Percentiles rank a stretch among this genome's conserved stretches.
These are phyloP conservation scores for Auricularia heimuer DNA, from an alignment of 768 basidiomycete genomes.

Conservation along the genomic window DNA sequence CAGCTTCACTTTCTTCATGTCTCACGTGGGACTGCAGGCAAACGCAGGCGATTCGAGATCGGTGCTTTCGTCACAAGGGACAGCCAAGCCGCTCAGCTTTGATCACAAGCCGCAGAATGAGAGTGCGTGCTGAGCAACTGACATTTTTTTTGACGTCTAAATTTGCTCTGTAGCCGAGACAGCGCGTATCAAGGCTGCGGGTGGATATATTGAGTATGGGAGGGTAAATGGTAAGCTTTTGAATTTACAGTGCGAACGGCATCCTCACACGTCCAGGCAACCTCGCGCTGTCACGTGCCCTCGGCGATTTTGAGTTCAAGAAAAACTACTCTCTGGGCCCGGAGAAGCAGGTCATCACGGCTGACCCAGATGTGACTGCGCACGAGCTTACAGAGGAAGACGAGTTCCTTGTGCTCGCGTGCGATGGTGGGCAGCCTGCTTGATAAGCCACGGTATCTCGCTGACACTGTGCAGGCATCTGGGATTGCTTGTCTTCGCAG, in stretches of 20 bases:
- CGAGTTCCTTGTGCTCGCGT: constrained; percentile 93
- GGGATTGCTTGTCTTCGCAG: constrained; percentile 94
- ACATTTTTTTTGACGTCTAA: constrained; percentile 5
- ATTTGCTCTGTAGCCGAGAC: constrained; percentile 52
- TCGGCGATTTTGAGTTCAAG: constrained; percentile 99
- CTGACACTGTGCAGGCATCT: constrained; percentile 60
- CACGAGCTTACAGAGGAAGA: constrained; percentile 83
- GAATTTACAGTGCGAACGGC: neutral
- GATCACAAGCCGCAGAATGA: constrained; percentile 94
- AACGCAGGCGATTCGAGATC: constrained; percentile 96
- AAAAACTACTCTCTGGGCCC: constrained; percentile 73
- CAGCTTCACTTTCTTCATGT: neutral
- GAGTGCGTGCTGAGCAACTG: constrained; percentile 34
- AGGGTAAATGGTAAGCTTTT: constrained; percentile 76
- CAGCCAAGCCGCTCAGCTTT: constrained; percentile 78
- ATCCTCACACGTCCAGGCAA: constrained; percentile 50
- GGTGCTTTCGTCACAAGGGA: constrained; percentile 75
- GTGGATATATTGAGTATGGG: constrained; percentile 93
- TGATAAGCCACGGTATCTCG: neutral
- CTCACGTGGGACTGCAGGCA: constrained; percentile 43
- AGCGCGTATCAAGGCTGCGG: constrained; percentile 76
- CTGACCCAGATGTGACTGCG: constrained; percentile 80
- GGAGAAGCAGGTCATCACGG: constrained; percentile 90
- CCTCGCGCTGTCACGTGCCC: constrained; percentile 84
- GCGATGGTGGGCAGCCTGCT: constrained; percentile 60